phyloP scores from a whole-genome alignment of 2,329 filamentous ascomycete species.

The Colletotrichum tabaci region DNA sequence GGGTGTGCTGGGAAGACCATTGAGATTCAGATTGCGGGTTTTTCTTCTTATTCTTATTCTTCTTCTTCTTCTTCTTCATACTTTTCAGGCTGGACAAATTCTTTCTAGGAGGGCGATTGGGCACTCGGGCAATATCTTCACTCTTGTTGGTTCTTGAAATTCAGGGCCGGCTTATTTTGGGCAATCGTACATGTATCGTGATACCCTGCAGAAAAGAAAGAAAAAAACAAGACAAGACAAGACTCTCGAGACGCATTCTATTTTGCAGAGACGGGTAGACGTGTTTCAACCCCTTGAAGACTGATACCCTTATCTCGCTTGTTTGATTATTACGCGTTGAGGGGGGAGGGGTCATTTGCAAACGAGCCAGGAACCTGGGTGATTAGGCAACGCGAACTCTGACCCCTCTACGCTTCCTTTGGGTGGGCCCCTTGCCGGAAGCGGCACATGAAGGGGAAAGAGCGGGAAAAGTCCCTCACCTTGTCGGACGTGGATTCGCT shows the following conservation, averaged over 20 bases:
- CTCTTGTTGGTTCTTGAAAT: slow-evolving; percentile 18
- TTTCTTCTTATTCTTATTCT: slow-evolving; percentile 15
- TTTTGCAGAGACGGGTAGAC: slow-evolving; percentile 25
- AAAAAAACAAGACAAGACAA: slow-evolving; percentile 14
- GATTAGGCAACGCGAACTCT: slow-evolving; percentile 22
- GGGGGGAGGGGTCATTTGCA: slow-evolving; percentile 9
- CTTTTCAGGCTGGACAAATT: neutral
- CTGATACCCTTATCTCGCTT: slow-evolving; percentile 41
- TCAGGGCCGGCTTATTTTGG: slow-evolving; percentile 28
- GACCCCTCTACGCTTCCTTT: slow-evolving; percentile 25
- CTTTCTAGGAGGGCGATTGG: neutral
- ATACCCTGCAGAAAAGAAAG: slow-evolving; percentile 41
- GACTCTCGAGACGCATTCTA: slow-evolving; percentile 2
- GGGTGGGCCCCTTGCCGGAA: slow-evolving; percentile 1
- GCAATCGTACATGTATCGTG: slow-evolving; percentile 40
- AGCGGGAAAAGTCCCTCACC: slow-evolving; percentile 20
- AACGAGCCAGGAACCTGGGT: slow-evolving; percentile 18
- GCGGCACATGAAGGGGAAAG: slow-evolving; percentile 2
- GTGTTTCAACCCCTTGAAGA: slow-evolving; percentile 36
- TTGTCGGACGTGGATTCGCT: slow-evolving; percentile 3
- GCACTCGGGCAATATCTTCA: slow-evolving; percentile 20
- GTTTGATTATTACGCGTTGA: slow-evolving; percentile 37
- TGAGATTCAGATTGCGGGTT: slow-evolving; percentile 31
- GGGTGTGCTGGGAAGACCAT: slow-evolving; percentile 11
- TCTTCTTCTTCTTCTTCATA: too few relatives aligned